Evolutionary conservation across 441 rosid species (phyloP).

Genomic region (Geranium incanum): DNA sequence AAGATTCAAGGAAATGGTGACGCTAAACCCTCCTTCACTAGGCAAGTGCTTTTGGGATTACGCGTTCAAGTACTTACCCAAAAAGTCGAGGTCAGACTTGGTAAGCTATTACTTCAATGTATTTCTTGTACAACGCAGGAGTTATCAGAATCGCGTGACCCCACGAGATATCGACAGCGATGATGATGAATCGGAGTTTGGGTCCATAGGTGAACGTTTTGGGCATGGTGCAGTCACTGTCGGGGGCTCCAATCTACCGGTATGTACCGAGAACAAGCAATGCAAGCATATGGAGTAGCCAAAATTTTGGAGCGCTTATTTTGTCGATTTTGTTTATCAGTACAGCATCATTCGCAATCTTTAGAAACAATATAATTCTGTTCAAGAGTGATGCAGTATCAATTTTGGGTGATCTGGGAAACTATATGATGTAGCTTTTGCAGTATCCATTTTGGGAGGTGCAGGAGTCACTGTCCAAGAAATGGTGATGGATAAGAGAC

Average conservation of each 20-base stretch:
- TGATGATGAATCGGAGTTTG: conserved; percentile 39
- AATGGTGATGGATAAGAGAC: neutral
- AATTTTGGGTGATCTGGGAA: too few species aligned
- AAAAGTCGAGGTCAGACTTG: conserved; percentile 38
- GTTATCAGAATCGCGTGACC: conserved; percentile 58
- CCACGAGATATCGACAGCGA: conserved; percentile 44
- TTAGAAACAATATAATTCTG: too few species aligned
- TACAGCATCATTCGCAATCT: too few species aligned
- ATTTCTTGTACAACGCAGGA: conserved; percentile 36
- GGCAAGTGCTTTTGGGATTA: conserved; percentile 29
- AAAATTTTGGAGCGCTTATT: too few species aligned
- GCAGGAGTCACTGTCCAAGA: neutral
- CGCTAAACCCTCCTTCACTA: conserved; percentile 18
- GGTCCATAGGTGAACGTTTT: conserved; percentile 39
- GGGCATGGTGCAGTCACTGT: conserved; percentile 35
- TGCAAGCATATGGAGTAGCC: conserved; percentile 35
- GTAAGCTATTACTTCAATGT: conserved; percentile 55
- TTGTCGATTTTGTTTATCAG: too few species aligned
- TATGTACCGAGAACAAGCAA: conserved; percentile 47
- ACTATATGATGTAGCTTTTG: neutral
- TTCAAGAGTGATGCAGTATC: too few species aligned
- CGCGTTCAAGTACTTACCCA: conserved; percentile 25
- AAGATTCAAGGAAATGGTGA: conserved; percentile 35
- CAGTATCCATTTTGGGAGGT: neutral
- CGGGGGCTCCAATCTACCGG: conserved; percentile 31